A percentile compares a stretch with the other conserved stretches of the same genome.
phyloP scores from a whole-genome alignment of 225 moss, liverwort and hornwort species.

The Bryoerythrophyllum caledonicum region DNA sequence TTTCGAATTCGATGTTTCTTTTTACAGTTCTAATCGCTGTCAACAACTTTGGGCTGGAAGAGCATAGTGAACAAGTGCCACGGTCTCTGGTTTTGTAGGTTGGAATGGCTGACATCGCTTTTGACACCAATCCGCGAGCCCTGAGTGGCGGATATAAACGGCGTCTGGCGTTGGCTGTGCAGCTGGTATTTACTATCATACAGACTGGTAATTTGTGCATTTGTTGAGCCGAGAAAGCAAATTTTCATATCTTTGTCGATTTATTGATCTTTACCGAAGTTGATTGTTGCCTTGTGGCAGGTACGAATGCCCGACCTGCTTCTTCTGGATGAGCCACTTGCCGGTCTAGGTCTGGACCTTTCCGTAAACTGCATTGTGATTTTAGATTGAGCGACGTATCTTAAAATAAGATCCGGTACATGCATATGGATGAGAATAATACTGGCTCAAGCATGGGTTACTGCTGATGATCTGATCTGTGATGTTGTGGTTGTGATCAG shows the following conservation, averaged over 20 bases:
- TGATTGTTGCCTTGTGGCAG: slow-evolving; percentile 46
- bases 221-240: slow-evolving; percentile 2
- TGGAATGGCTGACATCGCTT: slow-evolving; percentile 80
- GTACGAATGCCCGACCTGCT: slow-evolving; percentile 93
- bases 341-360: slow-evolving; percentile 75
- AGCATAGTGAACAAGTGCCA: background rate
- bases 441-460: slow-evolving; percentile 1
- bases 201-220: slow-evolving; percentile 1
- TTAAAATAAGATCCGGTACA: background rate
- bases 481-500: slow-evolving; percentile 38
- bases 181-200: slow-evolving; percentile 57
- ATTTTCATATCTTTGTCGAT: background rate
- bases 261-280: slow-evolving; percentile 9
- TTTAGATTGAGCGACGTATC: slow-evolving; percentile 1
- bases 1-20: slow-evolving; percentile 11
- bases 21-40: slow-evolving; percentile 3
- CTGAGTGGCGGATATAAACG: slow-evolving; percentile 95
- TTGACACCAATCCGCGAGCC: slow-evolving; percentile 90
- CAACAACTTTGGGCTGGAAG: slow-evolving; percentile 19
- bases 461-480: slow-evolving; percentile 19
- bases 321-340: slow-evolving; percentile 95
- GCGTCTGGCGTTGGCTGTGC: slow-evolving; percentile 93
- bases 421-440: background rate
- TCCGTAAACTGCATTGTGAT: background rate
- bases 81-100: slow-evolving; percentile 59